phyloP scores from a whole-genome alignment of 306 rosid genomes.

The Pyrus pyrifolia region DNA sequence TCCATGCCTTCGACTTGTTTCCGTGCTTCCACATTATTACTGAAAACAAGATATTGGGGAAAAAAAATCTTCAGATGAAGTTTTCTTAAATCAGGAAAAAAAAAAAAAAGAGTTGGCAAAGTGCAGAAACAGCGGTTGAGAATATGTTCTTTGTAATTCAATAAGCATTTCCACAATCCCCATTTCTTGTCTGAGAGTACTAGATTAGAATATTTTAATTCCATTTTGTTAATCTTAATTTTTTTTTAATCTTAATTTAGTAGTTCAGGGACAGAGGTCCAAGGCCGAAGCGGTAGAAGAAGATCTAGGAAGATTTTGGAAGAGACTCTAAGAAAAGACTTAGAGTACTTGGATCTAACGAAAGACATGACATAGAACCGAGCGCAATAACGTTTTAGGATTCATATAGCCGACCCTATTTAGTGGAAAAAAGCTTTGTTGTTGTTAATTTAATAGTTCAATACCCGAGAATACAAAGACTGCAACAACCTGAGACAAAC shows the following conservation, averaged over 20 bases:
- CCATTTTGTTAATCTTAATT: too few relatives aligned
- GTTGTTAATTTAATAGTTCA: too few relatives aligned
- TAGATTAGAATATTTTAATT: neutral
- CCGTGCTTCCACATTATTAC: slow-evolving; percentile 68
- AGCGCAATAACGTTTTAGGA: too few relatives aligned
- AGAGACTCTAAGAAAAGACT: too few relatives aligned
- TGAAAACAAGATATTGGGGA: slow-evolving; percentile 20
- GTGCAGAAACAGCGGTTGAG: neutral
- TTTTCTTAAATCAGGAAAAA: neutral
- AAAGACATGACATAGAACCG: too few relatives aligned
- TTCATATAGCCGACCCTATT: too few relatives aligned
- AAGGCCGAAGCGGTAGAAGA: too few relatives aligned
- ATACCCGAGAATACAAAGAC: neutral
- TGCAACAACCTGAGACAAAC: neutral
- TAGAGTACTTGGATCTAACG: too few relatives aligned
- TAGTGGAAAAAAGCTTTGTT: too few relatives aligned
- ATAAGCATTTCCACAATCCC: neutral
- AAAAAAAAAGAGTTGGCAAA: neutral
- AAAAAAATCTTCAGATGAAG: neutral
- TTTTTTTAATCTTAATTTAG: neutral
- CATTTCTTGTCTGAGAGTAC: neutral
- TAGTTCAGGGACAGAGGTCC: too few relatives aligned
- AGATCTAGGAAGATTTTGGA: too few relatives aligned
- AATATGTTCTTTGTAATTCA: neutral
- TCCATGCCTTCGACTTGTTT: slow-evolving; percentile 43